These are phyloP conservation scores for Amaranthus cruentus DNA, from an alignment of 148 eudicot species.

Conservation along the genomic window DNA sequence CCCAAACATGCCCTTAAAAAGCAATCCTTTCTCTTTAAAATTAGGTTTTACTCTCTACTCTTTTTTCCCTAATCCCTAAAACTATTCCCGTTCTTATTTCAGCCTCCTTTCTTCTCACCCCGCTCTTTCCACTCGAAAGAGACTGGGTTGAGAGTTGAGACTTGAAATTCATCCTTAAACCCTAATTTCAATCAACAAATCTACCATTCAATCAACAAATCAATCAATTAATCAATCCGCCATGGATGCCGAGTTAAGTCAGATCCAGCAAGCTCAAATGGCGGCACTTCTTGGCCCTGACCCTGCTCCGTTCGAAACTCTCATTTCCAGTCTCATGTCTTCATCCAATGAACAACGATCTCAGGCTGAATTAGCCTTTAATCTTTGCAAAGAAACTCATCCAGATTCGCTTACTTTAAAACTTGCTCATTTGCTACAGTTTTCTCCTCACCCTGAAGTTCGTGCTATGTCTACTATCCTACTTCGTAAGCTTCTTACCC, in stretches of 20 bases:
- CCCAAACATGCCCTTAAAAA: neutral
- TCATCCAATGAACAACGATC: conserved; percentile 73
- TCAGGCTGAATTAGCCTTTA: conserved; percentile 64
- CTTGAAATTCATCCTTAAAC: neutral
- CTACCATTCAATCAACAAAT: neutral
- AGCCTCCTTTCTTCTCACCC: neutral
- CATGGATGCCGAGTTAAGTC: conserved; percentile 44
- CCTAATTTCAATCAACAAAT: no score
- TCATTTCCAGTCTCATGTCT: conserved; percentile 75
- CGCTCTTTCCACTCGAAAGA: neutral
- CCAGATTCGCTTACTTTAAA: conserved; percentile 66
- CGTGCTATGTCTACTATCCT: conserved; percentile 81
- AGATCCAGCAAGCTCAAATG: conserved; percentile 56
- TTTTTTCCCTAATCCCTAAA: neutral
- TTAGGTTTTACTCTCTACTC: no score
- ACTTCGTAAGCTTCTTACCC: conserved; percentile 69
- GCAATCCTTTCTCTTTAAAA: neutral
- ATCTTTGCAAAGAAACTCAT: conserved; percentile 57
- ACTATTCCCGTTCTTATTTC: neutral
- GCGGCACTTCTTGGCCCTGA: conserved; percentile 71
- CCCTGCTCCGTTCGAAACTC: conserved; percentile 59
- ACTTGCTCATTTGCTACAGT: conserved; percentile 55
- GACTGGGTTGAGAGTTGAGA: no score
- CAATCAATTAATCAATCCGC: conserved; percentile 13
- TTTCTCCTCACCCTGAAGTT: conserved; percentile 51